Conservation (phyloP, 2,329 filamentous ascomycete species). For the Aspergillus costaricaensis region DNA sequence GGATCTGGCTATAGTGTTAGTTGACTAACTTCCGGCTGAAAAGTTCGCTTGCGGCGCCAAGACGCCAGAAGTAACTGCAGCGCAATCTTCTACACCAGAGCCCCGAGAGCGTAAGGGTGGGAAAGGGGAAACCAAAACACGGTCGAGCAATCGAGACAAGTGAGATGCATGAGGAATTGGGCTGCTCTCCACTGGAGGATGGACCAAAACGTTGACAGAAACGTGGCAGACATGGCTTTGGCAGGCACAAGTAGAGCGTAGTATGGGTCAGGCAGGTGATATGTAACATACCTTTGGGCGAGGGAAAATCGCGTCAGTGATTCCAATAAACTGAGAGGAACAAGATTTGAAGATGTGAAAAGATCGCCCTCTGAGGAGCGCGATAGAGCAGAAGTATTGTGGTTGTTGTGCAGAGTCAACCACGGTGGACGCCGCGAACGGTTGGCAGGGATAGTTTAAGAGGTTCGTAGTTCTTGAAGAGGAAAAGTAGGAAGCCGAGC, state of each 20-base stretch:
- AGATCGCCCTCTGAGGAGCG: not conserved
- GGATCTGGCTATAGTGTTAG: conserved; percentile 34
- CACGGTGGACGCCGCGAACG: conserved; percentile 23
- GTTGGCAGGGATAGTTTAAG: conserved; percentile 35
- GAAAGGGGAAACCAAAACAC: conserved; percentile 4
- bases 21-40: conserved; percentile 22
- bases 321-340: conserved; percentile 3
- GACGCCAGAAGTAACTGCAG: conserved; percentile 29
- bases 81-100: conserved; percentile 16
- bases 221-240: conserved; percentile 26
- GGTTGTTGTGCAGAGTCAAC: conserved; percentile 11
- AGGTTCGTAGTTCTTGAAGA: conserved; percentile 21
- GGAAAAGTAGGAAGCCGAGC: conserved; percentile 24
- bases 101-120: conserved; percentile 4
- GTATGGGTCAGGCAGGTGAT: conserved; percentile 20
- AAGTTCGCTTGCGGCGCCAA: conserved; percentile 42
- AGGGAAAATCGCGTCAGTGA: conserved; percentile 16
- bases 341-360: not conserved
- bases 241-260: conserved; percentile 17
- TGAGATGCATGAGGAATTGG: not conserved
- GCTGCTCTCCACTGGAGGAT: not conserved
- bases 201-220: conserved; percentile 3
- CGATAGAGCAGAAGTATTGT: not conserved
- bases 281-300: conserved; percentile 27
- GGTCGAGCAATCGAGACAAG: conserved; percentile 5